These are phyloP conservation scores for Avicennia marina DNA, from an alignment of 257 asterid genomes.

Conservation along the genomic window DNA sequence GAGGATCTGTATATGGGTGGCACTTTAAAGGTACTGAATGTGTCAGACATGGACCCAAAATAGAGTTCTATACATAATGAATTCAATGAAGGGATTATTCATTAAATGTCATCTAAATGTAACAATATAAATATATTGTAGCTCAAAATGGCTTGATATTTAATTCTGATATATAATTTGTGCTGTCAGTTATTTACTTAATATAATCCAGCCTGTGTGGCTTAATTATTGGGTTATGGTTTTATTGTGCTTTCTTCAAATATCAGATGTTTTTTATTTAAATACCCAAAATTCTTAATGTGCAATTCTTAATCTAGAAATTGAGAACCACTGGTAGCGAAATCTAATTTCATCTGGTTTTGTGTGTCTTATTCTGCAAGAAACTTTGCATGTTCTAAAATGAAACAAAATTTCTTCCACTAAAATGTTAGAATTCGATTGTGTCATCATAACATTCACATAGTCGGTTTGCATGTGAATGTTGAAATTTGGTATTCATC, in stretches of 20 bases:
- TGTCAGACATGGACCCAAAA: background rate
- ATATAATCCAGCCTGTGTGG: background rate
- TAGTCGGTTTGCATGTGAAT: background rate
- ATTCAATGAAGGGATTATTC: background rate
- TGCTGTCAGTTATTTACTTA: background rate
- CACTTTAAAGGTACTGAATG: conserved; percentile 67
- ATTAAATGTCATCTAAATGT: background rate
- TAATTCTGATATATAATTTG: too few species aligned
- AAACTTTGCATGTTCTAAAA: too few species aligned
- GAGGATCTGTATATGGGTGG: conserved; percentile 98
- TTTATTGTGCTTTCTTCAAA: background rate
- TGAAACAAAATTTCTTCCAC: too few species aligned
- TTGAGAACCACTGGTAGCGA: too few species aligned
- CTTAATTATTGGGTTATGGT: background rate
- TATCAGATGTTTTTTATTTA: background rate
- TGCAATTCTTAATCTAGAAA: too few species aligned
- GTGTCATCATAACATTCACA: too few species aligned
- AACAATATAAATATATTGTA: too few species aligned
- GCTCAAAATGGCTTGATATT: too few species aligned
- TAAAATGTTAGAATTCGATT: too few species aligned
- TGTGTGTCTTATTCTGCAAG: too few species aligned
- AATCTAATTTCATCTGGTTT: too few species aligned
- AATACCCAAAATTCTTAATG: too few species aligned
- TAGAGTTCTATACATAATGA: background rate
- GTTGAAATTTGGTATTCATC: conserved; percentile 12